phyloP scores from a whole-genome alignment of 2,329 filamentous ascomycete species.

The Fusarium sp. region DNA sequence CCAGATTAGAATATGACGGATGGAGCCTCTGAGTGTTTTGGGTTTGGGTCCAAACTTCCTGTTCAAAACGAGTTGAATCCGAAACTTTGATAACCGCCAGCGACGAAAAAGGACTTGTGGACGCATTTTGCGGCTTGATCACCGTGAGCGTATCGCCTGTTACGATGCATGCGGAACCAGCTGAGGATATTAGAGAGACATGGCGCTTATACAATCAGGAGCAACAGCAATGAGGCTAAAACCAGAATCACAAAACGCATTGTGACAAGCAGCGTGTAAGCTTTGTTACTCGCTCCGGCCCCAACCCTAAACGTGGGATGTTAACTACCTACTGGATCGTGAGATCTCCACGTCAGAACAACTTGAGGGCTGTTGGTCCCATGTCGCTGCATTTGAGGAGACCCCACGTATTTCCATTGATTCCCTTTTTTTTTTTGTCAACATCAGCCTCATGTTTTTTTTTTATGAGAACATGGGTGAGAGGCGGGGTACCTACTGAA shows the following conservation, averaged over 20 bases:
- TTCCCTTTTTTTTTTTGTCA: conserved; percentile 20
- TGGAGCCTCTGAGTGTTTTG: conserved; percentile 7
- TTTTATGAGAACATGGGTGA: conserved; percentile 5
- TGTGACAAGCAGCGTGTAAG: conserved; percentile 4
- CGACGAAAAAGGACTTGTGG: conserved; percentile 9
- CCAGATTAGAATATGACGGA: conserved; percentile 31
- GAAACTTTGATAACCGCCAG: conserved; percentile 32
- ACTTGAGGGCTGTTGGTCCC: conserved; percentile 6
- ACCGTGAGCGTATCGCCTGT: conserved; percentile 33
- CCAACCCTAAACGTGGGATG: not conserved
- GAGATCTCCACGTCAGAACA: conserved; percentile 14
- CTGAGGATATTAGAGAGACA: not conserved
- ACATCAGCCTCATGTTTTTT: conserved; percentile 1
- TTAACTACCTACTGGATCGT: not conserved
- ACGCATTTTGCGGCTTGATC: not conserved
- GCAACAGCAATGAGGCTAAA: not conserved
- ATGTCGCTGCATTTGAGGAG: conserved; percentile 9
- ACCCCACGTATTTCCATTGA: conserved; percentile 6
- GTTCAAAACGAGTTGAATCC: conserved; percentile 18
- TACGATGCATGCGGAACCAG: conserved; percentile 9
- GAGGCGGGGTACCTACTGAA: conserved; percentile 11
- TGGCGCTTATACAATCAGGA: conserved; percentile 9
- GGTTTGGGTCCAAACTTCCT: conserved; percentile 9
- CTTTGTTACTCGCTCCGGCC: not conserved
- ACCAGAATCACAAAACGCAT: not conserved